phyloP scores from a whole-genome alignment of 2,329 filamentous ascomycete genomes.

The Sporothrix pallida region DNA sequence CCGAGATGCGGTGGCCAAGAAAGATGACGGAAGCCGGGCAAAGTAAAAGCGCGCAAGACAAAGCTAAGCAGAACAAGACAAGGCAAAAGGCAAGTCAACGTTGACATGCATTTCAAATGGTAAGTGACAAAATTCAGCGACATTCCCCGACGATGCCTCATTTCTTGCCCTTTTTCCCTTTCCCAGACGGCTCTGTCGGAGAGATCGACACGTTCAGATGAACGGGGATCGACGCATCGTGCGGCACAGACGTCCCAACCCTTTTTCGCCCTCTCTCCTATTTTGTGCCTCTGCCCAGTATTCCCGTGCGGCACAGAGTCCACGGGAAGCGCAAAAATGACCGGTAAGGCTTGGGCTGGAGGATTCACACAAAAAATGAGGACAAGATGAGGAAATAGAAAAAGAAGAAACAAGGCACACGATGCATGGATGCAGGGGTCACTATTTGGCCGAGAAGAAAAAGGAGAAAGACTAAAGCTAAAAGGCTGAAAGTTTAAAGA shows the following conservation, averaged over 20 bases:
- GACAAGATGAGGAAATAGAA: neutral
- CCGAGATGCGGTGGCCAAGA: neutral
- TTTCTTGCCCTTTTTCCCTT: neutral
- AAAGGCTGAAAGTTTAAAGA: neutral
- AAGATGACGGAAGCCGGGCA: neutral
- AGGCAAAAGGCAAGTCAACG: too few species aligned
- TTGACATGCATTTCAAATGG: neutral
- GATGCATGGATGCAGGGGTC: slow-evolving; percentile 8
- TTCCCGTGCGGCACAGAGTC: slow-evolving; percentile 2
- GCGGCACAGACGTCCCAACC: slow-evolving; percentile 8
- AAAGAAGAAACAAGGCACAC: neutral
- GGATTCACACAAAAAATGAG: neutral
- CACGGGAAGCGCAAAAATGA: neutral
- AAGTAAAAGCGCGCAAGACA: too few species aligned
- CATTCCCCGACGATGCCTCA: slow-evolving; percentile 10
- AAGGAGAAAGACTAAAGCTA: neutral
- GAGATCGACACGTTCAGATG: slow-evolving; percentile 9
- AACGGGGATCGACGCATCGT: slow-evolving; percentile 18
- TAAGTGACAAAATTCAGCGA: neutral
- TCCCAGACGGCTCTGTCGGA: neutral
- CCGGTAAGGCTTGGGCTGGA: neutral
- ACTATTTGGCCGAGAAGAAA: neutral
- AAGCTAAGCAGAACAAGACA: neutral
- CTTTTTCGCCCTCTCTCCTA: neutral
- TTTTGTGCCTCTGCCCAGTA: neutral